Evolutionary conservation across 345 rosid genomes (phyloP).

Genomic region (Erodium maritimum): DNA sequence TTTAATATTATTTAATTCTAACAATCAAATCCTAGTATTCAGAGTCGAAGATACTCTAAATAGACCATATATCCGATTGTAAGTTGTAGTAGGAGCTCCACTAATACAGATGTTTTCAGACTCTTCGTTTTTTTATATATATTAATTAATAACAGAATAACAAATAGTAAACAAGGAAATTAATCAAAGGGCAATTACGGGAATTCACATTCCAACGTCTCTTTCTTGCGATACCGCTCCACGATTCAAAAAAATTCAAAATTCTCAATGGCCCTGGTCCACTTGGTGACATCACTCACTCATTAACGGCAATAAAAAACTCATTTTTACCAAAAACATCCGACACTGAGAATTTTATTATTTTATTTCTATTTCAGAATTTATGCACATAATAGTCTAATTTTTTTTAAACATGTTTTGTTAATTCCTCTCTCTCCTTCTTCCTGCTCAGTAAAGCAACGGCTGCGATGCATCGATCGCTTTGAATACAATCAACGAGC

Average conservation of each 20-base stretch:
- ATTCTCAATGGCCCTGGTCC: neutral
- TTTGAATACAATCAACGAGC: constrained; percentile 1
- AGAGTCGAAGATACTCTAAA: no score
- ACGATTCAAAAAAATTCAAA: neutral
- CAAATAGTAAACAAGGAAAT: no score
- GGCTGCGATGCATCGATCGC: neutral
- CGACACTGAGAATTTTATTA: neutral
- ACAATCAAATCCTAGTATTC: no score
- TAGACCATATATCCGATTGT: no score
- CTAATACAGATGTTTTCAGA: no score
- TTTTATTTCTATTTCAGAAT: no score
- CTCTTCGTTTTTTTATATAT: no score
- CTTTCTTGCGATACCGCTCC: neutral
- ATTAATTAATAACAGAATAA: no score
- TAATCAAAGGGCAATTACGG: neutral
- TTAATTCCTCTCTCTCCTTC: neutral
- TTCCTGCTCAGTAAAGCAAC: neutral
- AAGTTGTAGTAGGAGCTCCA: no score
- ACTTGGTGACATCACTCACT: neutral
- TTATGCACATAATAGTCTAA: no score
- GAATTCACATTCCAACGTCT: neutral
- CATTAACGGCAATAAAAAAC: neutral
- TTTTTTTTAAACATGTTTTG: neutral
- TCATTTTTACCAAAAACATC: neutral
- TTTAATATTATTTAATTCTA: no score